A percentile compares a stretch with the other conserved stretches of the same genome.
phyloP scores from a whole-genome alignment of 179 eudicot species.

The Patellifolia procumbens region DNA sequence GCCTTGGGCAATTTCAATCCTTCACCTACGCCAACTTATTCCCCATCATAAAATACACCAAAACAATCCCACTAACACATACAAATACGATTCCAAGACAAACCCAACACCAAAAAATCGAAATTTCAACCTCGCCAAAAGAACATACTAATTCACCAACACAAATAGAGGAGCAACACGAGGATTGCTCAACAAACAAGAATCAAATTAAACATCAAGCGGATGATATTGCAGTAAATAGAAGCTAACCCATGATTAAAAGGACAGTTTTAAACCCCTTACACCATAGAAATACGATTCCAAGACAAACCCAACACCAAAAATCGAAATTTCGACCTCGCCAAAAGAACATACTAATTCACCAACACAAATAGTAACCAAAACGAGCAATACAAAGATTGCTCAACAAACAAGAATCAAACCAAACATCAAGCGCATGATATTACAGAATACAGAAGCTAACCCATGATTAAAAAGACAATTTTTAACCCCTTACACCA shows the following conservation, averaged over 20 bases:
- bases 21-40: neutral
- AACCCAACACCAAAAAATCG: too few species aligned
- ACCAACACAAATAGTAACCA: too few species aligned
- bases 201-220: neutral
- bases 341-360: neutral
- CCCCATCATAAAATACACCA: neutral
- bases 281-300: neutral
- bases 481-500: neutral
- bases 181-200: neutral
- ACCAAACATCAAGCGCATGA: too few species aligned
- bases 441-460: neutral
- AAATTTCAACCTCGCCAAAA: neutral
- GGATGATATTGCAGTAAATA: neutral
- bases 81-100: neutral
- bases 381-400: too few species aligned
- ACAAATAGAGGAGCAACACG: too few species aligned
- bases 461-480: neutral
- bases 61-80: neutral
- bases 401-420: neutral
- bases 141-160: neutral
- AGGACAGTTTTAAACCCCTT: neutral
- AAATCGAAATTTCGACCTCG: too few species aligned
- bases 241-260: neutral
- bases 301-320: too few species aligned
- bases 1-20: constrained; percentile 37